A percentile compares a stretch with the other conserved stretches of the same genome.
Conservation (phyloP, 2,329 filamentous ascomycete genomes). For the Fusarium nurragi region DNA sequence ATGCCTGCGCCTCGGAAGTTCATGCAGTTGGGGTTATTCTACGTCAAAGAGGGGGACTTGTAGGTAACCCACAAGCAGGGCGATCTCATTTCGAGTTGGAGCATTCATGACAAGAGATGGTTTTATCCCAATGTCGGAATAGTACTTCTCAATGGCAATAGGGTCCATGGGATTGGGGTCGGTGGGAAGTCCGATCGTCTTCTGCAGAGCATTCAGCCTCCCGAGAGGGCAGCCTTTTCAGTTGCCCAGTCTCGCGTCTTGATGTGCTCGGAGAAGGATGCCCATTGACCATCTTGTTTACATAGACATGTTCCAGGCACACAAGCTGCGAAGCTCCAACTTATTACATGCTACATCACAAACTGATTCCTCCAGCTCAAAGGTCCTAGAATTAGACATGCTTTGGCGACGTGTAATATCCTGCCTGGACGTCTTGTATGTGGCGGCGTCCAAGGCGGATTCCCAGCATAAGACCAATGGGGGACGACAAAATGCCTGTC, state of each 20-base stretch:
- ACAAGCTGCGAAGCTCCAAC: not conserved
- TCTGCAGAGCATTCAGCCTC: slow-evolving; percentile 73
- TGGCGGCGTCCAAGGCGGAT: no score
- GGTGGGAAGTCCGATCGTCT: slow-evolving; percentile 75
- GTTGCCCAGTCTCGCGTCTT: slow-evolving; percentile 72
- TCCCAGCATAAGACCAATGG: no score
- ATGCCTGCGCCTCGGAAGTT: slow-evolving; percentile 75
- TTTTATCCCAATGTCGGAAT: slow-evolving; percentile 61
- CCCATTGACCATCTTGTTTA: no score
- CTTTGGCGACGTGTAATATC: no score
- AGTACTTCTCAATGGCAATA: slow-evolving; percentile 64
- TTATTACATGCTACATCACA: not conserved
- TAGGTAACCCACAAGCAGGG: slow-evolving; percentile 70
- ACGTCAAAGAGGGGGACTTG: slow-evolving; percentile 73
- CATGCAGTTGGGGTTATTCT: slow-evolving; percentile 70
- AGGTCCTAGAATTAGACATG: no score
- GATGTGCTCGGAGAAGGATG: slow-evolving; percentile 69
- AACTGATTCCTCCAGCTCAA: not conserved
- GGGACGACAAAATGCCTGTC: no score
- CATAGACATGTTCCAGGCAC: no score
- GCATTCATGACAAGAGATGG: slow-evolving; percentile 67
- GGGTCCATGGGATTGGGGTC: slow-evolving; percentile 71
- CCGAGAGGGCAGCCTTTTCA: slow-evolving; percentile 66
- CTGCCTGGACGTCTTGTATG: no score
- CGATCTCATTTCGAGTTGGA: slow-evolving; percentile 71